phyloP scores from a whole-genome alignment of 345 rosid genomes.

The Euphorbia pulcherrima region DNA sequence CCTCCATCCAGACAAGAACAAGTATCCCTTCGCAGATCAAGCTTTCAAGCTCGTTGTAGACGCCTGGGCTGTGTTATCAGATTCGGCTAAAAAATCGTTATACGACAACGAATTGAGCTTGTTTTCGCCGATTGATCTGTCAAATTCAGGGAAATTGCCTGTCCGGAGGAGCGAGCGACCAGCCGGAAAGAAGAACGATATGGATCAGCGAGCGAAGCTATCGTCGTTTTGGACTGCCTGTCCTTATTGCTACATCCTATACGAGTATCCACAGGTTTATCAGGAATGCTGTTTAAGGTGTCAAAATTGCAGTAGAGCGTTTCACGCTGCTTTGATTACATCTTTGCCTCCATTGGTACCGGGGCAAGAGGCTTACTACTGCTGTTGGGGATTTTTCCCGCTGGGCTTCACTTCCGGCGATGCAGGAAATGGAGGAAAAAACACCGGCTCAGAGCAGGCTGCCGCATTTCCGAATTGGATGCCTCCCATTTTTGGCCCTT shows the following conservation, averaged over 20 bases:
- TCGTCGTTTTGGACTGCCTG: conserved; percentile 88
- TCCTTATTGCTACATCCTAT: conserved; percentile 73
- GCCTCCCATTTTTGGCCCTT: conserved; percentile 18
- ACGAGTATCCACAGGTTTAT: conserved; percentile 74
- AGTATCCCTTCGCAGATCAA: conserved; percentile 60
- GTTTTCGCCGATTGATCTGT: conserved; percentile 60
- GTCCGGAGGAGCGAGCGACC: conserved; percentile 36
- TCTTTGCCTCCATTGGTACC: conserved; percentile 71
- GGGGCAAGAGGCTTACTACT: conserved; percentile 77
- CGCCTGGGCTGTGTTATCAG: conserved; percentile 79
- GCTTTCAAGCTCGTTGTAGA: conserved; percentile 79
- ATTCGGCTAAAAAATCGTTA: conserved; percentile 43
- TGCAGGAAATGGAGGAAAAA: conserved; percentile 30
- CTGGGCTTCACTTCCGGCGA: conserved; percentile 46
- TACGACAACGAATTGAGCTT: conserved; percentile 58
- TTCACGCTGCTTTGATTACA: conserved; percentile 56
- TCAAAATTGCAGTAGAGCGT: conserved; percentile 64
- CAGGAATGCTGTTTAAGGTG: conserved; percentile 80
- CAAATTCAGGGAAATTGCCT: conserved; percentile 33
- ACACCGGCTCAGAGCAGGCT: not conserved
- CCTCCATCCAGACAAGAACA: conserved; percentile 87
- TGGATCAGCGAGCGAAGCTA: conserved; percentile 27
- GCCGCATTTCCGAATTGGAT: conserved; percentile 19
- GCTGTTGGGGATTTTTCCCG: conserved; percentile 85
- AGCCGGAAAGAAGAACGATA: not conserved